phyloP scores from a whole-genome alignment of 78 protist species.

The Mantamonas sphyraenae region DNA sequence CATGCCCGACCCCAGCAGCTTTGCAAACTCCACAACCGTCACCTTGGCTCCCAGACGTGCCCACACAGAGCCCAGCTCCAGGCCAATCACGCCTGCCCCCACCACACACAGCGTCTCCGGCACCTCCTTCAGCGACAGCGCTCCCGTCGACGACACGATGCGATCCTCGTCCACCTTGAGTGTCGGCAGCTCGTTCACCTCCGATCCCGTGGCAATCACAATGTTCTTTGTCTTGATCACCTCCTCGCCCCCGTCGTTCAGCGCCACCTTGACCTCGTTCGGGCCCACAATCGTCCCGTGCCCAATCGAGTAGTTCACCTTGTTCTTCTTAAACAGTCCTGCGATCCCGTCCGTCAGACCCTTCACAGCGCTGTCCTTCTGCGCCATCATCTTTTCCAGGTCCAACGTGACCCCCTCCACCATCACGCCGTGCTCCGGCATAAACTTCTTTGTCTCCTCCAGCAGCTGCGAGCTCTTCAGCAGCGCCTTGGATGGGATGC shows the following conservation, averaged over 20 bases:
- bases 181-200: conserved; percentile 59
- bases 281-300: conserved; percentile 52
- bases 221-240: conserved; percentile 70
- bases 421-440: conserved; percentile 62
- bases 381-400: conserved; percentile 60
- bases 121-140: conserved; percentile 69
- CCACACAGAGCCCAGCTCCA: conserved; percentile 98
- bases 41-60: conserved; percentile 95
- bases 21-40: conserved; percentile 93
- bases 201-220: conserved; percentile 95
- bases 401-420: conserved; percentile 50
- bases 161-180: conserved; percentile 71
- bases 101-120: conserved; percentile 90
- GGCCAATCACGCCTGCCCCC: conserved; percentile 99
- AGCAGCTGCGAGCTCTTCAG: conserved; percentile 92
- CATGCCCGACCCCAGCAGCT: conserved; percentile 75
- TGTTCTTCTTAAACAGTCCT: conserved; percentile 90
- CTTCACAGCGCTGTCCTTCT: conserved; percentile 71
- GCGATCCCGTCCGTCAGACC: conserved; percentile 88
- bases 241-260: conserved; percentile 43
- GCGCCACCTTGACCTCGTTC: conserved; percentile 48
- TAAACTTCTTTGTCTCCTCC: conserved; percentile 61
- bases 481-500: conserved; percentile 99
- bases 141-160: conserved; percentile 94
- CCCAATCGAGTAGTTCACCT: conserved; percentile 77